phyloP scores from a whole-genome alignment of 441 rosid species.

The Gossypium gossypioides region DNA sequence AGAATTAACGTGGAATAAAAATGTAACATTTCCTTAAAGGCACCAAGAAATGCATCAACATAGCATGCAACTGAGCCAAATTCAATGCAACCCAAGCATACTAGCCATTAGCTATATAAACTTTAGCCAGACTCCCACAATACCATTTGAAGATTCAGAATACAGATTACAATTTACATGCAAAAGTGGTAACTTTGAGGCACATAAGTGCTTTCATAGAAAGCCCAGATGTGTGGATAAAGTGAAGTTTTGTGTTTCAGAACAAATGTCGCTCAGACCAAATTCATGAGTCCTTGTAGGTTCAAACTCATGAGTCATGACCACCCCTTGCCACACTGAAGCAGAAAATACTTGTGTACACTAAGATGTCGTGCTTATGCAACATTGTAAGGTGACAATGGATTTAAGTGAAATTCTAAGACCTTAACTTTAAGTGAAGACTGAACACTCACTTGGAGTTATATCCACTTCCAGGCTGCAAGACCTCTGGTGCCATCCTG shows the following conservation, averaged over 20 bases:
- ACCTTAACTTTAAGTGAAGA: neutral
- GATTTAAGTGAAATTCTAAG: neutral
- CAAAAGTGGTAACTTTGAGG: neutral
- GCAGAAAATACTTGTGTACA: neutral
- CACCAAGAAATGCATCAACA: neutral
- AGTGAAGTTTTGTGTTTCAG: neutral
- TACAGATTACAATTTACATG: neutral
- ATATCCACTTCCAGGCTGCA: constrained; percentile 98
- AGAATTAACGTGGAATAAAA: neutral
- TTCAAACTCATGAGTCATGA: constrained; percentile 1
- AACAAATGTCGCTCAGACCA: neutral
- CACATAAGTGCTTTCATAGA: neutral
- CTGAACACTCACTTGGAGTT: constrained; percentile 70
- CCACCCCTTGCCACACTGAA: neutral
- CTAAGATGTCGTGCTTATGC: neutral
- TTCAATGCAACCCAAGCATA: neutral
- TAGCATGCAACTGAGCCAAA: neutral
- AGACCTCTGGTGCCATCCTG: constrained; percentile 99
- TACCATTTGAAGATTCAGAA: neutral
- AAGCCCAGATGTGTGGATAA: neutral
- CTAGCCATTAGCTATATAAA: too few species aligned
- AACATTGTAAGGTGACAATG: neutral
- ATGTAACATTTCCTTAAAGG: neutral
- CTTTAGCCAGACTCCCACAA: neutral
- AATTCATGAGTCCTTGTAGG: neutral